A percentile compares a stretch with the other conserved stretches of the same genome.
phyloP scores from a whole-genome alignment of 768 basidiomycete genomes.

The Tulasnella sp. region DNA sequence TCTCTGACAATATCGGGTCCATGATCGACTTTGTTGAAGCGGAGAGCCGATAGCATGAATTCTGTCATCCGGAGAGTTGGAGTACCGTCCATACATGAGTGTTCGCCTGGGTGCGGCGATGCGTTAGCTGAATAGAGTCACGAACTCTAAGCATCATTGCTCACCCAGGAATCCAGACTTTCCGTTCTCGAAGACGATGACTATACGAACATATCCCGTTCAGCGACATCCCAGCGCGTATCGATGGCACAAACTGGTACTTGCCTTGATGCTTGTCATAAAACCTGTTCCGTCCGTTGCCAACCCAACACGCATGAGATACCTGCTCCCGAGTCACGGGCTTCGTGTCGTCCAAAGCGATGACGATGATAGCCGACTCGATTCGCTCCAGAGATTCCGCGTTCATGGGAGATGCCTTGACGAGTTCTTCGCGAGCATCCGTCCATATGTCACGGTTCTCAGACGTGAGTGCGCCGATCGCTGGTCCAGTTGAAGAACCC shows the following conservation, averaged over 20 bases:
- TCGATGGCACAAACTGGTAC: slow-evolving; percentile 24
- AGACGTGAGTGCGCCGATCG: slow-evolving; percentile 70
- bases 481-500: slow-evolving; percentile 37
- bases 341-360: slow-evolving; percentile 72
- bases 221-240: neutral
- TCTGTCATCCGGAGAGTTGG: slow-evolving; percentile 94
- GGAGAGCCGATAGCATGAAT: slow-evolving; percentile 71
- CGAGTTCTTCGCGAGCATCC: slow-evolving; percentile 50
- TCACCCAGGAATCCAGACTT: slow-evolving; percentile 84
- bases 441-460: slow-evolving; percentile 90
- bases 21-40: slow-evolving; percentile 61
- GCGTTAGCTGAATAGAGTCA: slow-evolving; percentile 31
- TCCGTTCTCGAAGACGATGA: slow-evolving; percentile 90
- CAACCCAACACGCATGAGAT: slow-evolving; percentile 78
- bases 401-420: slow-evolving; percentile 57
- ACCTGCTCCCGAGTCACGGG: slow-evolving; percentile 75
- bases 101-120: slow-evolving; percentile 31
- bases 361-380: slow-evolving; percentile 79
- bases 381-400: slow-evolving; percentile 59
- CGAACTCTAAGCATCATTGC: neutral
- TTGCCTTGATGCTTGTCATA: slow-evolving; percentile 93
- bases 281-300: slow-evolving; percentile 82
- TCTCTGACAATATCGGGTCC: slow-evolving; percentile 36
- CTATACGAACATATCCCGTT: slow-evolving; percentile 30
- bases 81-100: slow-evolving; percentile 57